Evolutionary conservation across 2,329 filamentous ascomycete species (phyloP).

Genomic region (Madurella mycetomatis): DNA sequence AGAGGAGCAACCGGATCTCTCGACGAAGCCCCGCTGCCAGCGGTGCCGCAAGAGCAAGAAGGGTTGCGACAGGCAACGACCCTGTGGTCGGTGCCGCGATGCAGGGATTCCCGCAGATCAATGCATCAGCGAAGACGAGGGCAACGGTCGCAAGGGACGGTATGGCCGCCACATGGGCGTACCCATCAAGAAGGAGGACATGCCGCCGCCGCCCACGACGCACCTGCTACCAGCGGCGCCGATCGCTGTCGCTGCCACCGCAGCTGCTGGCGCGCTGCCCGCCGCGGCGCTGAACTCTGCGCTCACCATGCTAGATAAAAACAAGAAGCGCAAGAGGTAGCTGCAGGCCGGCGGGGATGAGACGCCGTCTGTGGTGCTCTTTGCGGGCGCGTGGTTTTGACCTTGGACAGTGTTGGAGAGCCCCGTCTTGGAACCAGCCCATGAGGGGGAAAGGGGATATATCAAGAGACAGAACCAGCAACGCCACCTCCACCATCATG

Average conservation of each 20-base stretch:
- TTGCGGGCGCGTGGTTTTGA: background rate
- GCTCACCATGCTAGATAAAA: slow-evolving; percentile 42
- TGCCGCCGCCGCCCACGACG: slow-evolving; percentile 31
- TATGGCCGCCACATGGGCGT: slow-evolving; percentile 73
- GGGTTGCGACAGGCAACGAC: slow-evolving; percentile 92
- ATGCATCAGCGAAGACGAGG: slow-evolving; percentile 96
- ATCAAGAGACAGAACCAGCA: no score
- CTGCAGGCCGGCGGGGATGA: background rate
- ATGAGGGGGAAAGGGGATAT: no score
- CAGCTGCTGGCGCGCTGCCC: slow-evolving; percentile 42
- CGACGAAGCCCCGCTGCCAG: slow-evolving; percentile 94
- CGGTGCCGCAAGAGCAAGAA: slow-evolving; percentile 99
- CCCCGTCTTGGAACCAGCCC: no score
- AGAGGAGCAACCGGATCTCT: slow-evolving; percentile 87
- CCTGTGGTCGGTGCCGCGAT: slow-evolving; percentile 92
- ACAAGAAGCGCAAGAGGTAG: slow-evolving; percentile 60
- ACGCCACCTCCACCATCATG: no score
- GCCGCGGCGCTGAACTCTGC: slow-evolving; percentile 25
- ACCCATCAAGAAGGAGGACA: slow-evolving; percentile 56
- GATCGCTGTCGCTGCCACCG: slow-evolving; percentile 34
- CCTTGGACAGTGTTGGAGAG: background rate
- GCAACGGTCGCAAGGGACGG: slow-evolving; percentile 91
- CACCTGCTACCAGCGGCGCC: slow-evolving; percentile 34
- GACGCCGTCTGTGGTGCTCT: background rate
- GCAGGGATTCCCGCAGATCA: slow-evolving; percentile 89